Percentiles rank a stretch among this genome's conserved stretches.
Evolutionary conservation across 2,329 filamentous ascomycete genomes (phyloP).

Genomic region (Penicillium sp.): DNA sequence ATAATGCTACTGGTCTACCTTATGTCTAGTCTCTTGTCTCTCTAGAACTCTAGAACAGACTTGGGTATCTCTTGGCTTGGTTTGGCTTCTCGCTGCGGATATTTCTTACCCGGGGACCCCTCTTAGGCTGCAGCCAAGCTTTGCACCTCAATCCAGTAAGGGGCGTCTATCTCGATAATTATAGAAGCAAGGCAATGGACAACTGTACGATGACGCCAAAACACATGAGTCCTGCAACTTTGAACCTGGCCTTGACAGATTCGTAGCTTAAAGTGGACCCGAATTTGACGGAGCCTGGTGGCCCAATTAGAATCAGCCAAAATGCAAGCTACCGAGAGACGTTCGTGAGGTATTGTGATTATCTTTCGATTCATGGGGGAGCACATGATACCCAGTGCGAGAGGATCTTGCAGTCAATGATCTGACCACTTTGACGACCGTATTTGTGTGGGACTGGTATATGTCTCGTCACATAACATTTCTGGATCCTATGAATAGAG

Average conservation of each 20-base stretch:
- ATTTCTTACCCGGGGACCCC: not conserved
- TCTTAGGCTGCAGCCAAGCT: conserved; percentile 11
- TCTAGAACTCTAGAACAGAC: not conserved
- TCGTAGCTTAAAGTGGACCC: not conserved
- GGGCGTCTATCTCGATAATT: conserved; percentile 1
- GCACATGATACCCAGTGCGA: not conserved
- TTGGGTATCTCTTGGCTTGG: not conserved
- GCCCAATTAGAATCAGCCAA: not conserved
- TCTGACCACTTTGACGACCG: not conserved
- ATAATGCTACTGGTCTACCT: not conserved
- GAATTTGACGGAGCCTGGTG: not conserved
- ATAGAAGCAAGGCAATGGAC: conserved; percentile 1
- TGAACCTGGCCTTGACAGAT: not conserved
- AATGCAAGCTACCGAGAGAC: not conserved
- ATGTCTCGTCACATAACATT: not conserved
- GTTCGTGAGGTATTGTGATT: not conserved
- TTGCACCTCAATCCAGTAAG: not conserved
- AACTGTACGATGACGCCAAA: not conserved
- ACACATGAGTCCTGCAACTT: not conserved
- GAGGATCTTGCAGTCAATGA: not conserved
- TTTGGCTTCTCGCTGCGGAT: not conserved
- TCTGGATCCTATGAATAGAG: not conserved
- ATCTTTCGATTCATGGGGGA: not conserved
- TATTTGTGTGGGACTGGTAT: not conserved
- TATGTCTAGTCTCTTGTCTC: not conserved